Base-by-base conservation (phyloP, 2,329 filamentous ascomycete species). In the Aureobasidium sp. region DNA sequence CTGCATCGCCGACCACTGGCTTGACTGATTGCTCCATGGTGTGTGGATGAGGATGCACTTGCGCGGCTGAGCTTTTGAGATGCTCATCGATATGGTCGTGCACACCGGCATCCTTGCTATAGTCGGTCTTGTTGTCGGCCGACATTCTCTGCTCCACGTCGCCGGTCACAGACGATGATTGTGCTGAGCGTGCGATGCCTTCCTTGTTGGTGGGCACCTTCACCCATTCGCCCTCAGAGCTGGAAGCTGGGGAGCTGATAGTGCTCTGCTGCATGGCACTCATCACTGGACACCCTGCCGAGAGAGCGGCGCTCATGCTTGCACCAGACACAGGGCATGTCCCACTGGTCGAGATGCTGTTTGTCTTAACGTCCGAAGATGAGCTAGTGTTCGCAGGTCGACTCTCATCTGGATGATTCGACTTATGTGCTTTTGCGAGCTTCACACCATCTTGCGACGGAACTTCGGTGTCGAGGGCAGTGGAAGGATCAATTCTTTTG, bases 1-100 rank as follows among this genome's bases (percentile, higher is more conserved):
- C 71, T 27, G 73, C 74, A 57, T 76, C 70, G 27, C 74, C 74
- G 21, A 70, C 62, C 6, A 58, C 61, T 8, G 73, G 72, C 42
- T 67, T 60, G 30, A 75, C 69, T 0, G 64, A 61, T 45, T 69
- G 54, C 63, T 74, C 72, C 64, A 68, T 69, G 42, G 70, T 66
- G 54, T 73, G 67, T 29, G 72, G 67, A 51, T 74, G 68, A 58
- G 70, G 72, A 62, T 76, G 72, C 3, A 74, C 70, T 11, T 66
- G 29, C 30, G 68, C 66, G 21, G 69, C 62, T 5, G 70, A 61
- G 30, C 65, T 45, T 41, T 69, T 68, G 27, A 74, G 65, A 57
- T 70, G 69, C 55, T 63, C 48, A 63, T 73, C 71, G n/a, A 73
- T 63, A 25, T 65, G 66, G 49, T 72, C 68, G 60, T 66, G 61